These are phyloP conservation scores for Candida adriatica DNA, from an alignment of 805 yeast genomes.

Conservation along the genomic window DNA sequence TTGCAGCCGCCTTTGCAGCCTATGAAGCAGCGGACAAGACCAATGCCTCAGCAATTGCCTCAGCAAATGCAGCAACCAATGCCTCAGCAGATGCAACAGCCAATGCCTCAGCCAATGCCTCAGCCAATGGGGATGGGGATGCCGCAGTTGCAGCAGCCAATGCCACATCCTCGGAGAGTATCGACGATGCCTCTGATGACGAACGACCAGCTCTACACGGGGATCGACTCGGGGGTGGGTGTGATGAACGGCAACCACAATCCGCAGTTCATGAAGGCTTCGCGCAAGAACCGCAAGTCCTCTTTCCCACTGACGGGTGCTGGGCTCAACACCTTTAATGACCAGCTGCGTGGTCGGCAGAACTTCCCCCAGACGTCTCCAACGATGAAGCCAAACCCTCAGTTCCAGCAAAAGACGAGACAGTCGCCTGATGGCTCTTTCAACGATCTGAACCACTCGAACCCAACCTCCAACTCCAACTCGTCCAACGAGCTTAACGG, in stretches of 20 bases:
- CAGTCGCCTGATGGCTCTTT: constrained; percentile 5
- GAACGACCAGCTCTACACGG: constrained; percentile 9
- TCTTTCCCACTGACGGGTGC: constrained; percentile 22
- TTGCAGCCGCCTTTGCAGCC: constrained; percentile 10
- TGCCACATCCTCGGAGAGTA: constrained; percentile 21
- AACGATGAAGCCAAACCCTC: constrained; percentile 9
- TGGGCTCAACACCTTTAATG: constrained; percentile 3
- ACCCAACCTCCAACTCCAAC: constrained; percentile 7
- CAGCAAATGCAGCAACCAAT: constrained; percentile 4
- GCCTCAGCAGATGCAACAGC: constrained; percentile 3
- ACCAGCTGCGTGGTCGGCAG: no score
- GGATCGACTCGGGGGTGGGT: constrained; percentile 9
- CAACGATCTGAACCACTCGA: constrained; percentile 2
- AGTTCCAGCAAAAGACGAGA: constrained; percentile 6
- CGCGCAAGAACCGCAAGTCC: constrained; percentile 39
- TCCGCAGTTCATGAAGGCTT: constrained; percentile 29
- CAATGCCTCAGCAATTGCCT: background rate
- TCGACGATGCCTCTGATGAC: constrained; percentile 20
- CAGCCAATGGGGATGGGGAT: background rate
- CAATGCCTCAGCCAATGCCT: constrained; percentile 7
- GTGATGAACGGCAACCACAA: constrained; percentile 8
- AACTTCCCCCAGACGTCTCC: no score
- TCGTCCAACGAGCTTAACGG: constrained; percentile 6
- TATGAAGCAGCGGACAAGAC: constrained; percentile 6
- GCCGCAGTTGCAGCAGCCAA: background rate